Base-by-base conservation (phyloP, 2,329 filamentous ascomycete species). In the Torrubiella hemipterigena region DNA sequence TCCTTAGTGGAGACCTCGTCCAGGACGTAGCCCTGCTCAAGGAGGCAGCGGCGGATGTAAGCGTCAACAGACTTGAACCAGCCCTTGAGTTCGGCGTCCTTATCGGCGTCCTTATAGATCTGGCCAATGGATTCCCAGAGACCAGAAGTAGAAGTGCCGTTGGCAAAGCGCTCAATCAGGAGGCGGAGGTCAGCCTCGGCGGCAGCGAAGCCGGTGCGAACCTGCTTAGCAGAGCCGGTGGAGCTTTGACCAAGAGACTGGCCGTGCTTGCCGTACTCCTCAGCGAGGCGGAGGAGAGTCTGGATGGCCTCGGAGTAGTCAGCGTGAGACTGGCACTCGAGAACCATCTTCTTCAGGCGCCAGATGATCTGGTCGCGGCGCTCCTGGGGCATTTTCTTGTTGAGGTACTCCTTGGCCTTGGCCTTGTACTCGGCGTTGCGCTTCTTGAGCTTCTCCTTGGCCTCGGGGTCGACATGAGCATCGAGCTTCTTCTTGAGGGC, bases 281-380 rank as follows among this genome's bases (percentile, higher is more conserved):
- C 86, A 6, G 85, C 86, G 29, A 98, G 66, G 25, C 73, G 66
- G 18, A 98, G 69, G 6, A 98, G 65, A 4, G 89, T 93, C 46
- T 86, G 75, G 40, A 98, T 79, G n/a, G 91, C 91, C 55, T 81
- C 72, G 44, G 87, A 77, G 57, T 96, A 98, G 48, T 98, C 89
- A 36, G 83, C 74, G 50, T 96, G 91, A 34, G 89, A 83, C 61
- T 98, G 91, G 46, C 93, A 86, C 59, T 98, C 91, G 27, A 95
- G 77, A 23, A 98, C 64, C 81, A 96, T 93, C 74, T 96, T 96
- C 76, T 75, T 98, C 43, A 98, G 61, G 22, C 91, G 82, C 72
- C 77, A 94, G 46, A 95, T 78, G 34, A 78, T 79, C 65, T 94
- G 86, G 7, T 96, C 86, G 38, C 87, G 85, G 37, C 91, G 85